These are phyloP conservation scores for Penicillium sp. DNA, from an alignment of 2,329 filamentous ascomycete species.

Conservation along the genomic window DNA sequence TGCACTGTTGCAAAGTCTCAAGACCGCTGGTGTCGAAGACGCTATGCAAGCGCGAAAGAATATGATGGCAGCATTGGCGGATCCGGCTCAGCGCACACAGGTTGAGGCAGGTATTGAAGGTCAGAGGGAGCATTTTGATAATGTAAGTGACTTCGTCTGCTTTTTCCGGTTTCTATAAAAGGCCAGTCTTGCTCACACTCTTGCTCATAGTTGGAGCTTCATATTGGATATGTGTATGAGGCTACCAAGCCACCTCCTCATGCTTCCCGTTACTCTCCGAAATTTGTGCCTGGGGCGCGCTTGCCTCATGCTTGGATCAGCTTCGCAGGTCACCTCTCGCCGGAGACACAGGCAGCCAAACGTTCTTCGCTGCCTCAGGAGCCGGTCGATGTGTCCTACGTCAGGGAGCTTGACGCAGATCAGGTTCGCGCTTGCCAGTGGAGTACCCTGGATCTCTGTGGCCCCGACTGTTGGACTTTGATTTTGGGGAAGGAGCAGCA, in stretches of 20 bases:
- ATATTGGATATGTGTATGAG: slow-evolving; percentile 49
- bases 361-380: background rate
- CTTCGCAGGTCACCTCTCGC: background rate
- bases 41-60: slow-evolving; percentile 4
- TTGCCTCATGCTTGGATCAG: slow-evolving; percentile 46
- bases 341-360: background rate
- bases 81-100: slow-evolving; percentile 4
- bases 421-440: slow-evolving; percentile 31
- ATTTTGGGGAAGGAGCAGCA: slow-evolving; percentile 19
- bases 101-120: slow-evolving; percentile 32
- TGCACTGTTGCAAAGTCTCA: slow-evolving; percentile 40
- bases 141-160: slow-evolving; percentile 17
- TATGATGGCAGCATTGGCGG: slow-evolving; percentile 4
- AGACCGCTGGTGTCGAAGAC: slow-evolving; percentile 30
- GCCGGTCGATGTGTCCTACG: slow-evolving; percentile 37
- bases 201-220: slow-evolving; percentile 35
- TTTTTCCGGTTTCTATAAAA: background rate
- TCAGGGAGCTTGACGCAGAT: slow-evolving; percentile 31
- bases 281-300: slow-evolving; percentile 42
- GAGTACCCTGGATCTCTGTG: slow-evolving; percentile 41
- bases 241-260: slow-evolving; percentile 32
- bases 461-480: slow-evolving; percentile 34
- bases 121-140: slow-evolving; percentile 47
- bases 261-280: slow-evolving; percentile 41
- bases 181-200: background rate